These are phyloP conservation scores for Stagonosporopsis vannaccii DNA, from an alignment of 2,329 filamentous ascomycete species.

Conservation along the genomic window DNA sequence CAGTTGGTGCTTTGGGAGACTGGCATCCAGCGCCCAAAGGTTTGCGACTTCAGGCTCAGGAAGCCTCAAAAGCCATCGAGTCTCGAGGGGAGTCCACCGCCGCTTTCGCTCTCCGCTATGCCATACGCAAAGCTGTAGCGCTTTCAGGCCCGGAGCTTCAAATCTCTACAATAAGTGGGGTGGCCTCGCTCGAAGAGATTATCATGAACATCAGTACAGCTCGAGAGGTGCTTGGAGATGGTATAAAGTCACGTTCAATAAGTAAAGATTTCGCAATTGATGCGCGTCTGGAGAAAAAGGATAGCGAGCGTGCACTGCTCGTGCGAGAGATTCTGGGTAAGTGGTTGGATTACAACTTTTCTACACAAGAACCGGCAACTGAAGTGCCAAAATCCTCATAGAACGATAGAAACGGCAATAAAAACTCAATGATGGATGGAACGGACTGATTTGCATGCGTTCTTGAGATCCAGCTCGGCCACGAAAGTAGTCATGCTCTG, in stretches of 20 bases:
- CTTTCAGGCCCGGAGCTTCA: background rate
- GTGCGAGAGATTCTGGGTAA: background rate
- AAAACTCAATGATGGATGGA: too few species aligned
- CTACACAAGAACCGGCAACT: background rate
- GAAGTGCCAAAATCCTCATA: background rate
- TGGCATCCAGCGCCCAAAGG: constrained; percentile 6
- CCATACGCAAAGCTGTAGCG: background rate
- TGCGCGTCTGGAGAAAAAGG: background rate
- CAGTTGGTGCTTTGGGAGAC: constrained; percentile 3
- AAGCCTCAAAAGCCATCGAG: background rate
- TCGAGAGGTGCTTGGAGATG: background rate
- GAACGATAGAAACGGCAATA: background rate
- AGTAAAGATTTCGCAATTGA: background rate
- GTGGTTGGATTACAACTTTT: constrained; percentile 2
- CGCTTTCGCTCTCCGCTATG: constrained; percentile 1
- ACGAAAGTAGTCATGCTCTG: background rate
- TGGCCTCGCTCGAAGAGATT: constrained; percentile 2
- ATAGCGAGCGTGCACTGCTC: background rate
- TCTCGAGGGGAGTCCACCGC: background rate
- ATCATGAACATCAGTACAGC: background rate
- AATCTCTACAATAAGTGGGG: constrained; percentile 3
- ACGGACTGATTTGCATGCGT: too few species aligned
- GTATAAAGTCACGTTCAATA: background rate
- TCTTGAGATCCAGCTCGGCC: background rate
- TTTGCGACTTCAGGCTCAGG: background rate